Base-by-base conservation (phyloP, 345 rosid genomes). In the Lepidium aucheri region DNA sequence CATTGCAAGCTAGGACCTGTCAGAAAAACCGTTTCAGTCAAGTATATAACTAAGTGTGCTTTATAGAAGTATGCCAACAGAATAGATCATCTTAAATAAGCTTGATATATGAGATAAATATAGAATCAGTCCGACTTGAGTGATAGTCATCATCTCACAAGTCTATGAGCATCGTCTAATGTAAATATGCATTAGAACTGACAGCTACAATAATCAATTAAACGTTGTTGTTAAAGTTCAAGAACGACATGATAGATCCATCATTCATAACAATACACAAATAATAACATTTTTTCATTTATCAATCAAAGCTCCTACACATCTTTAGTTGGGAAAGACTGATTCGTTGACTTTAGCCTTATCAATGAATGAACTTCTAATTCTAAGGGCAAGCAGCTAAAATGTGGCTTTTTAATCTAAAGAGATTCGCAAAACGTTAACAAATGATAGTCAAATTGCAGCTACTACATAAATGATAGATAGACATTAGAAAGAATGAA, bases 1-100 rank as follows among this genome's bases (percentile, higher is more conserved):
- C 84, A 85, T 84, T 40, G 74, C 63, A 54, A 76, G 64, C 53
- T 72, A 76, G 57, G 67, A 81, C 85, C 97, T 87, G 7, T 7
- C 45, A 59, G n/a, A 50, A 22, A 40, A 53, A 3, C 6, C 6
- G 17, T 15, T 2, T 10, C 6, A 34, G 13, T 20, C 62, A 56
- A 56, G 13, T 17, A 13, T 39, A 56, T 11, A 18, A 34, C 42
- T 11, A 53, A 0, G 14, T 34, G 16, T 11, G 0, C 3, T 18
- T 10, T 11, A 35, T 18, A 28, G 18, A 11, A 11, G 18, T 0
- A 36, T 17, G 16, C 8, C 17, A 18, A 38, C 33, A 7, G 45
- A 36, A 12, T 6, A 35, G 1, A 16, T 53, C 28, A 16, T 34
- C 59, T 15, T 34, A 4, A 3, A 6, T 16, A 54, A 18, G 60